Percentiles rank a stretch among this genome's conserved stretches.
These are phyloP conservation scores for Capsicum chinense DNA, from an alignment of 257 asterid species.

Conservation along the genomic window DNA sequence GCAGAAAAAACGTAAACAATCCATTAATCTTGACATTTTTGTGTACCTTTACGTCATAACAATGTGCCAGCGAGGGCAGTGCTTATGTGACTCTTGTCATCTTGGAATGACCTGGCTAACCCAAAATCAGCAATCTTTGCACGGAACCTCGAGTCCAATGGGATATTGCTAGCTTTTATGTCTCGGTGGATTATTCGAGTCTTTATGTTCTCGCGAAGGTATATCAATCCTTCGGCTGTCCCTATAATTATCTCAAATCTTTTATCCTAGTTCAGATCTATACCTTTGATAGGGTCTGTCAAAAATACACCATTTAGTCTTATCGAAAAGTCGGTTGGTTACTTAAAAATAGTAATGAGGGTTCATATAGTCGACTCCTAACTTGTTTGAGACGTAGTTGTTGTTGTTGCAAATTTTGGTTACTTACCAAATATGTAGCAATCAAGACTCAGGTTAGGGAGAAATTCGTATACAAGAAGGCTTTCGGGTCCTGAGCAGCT, in stretches of 20 bases:
- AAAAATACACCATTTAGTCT: neutral
- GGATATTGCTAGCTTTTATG: conserved; percentile 52
- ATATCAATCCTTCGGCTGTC: conserved; percentile 48
- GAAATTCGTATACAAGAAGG: conserved; percentile 39
- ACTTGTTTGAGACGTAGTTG: neutral
- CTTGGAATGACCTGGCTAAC: conserved; percentile 52
- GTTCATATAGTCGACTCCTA: neutral
- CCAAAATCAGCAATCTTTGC: conserved; percentile 59
- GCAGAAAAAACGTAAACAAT: neutral
- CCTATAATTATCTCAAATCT: conserved; percentile 52
- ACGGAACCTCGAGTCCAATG: conserved; percentile 42
- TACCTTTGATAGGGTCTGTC: conserved; percentile 46
- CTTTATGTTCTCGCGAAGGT: conserved; percentile 50
- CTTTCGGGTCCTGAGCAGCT: conserved; percentile 44
- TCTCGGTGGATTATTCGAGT: conserved; percentile 49
- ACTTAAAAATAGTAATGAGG: neutral
- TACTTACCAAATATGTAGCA: conserved; percentile 41
- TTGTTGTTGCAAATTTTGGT: neutral
- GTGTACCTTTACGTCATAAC: conserved; percentile 20
- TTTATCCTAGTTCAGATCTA: conserved; percentile 52
- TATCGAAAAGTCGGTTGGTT: neutral
- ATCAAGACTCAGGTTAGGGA: conserved; percentile 43
- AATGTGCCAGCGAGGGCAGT: conserved; percentile 55
- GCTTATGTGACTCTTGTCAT: conserved; percentile 53
- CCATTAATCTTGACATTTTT: neutral